Evolutionary conservation across 2,329 filamentous ascomycete genomes (phyloP).

Genomic region (Fusarium sp.): DNA sequence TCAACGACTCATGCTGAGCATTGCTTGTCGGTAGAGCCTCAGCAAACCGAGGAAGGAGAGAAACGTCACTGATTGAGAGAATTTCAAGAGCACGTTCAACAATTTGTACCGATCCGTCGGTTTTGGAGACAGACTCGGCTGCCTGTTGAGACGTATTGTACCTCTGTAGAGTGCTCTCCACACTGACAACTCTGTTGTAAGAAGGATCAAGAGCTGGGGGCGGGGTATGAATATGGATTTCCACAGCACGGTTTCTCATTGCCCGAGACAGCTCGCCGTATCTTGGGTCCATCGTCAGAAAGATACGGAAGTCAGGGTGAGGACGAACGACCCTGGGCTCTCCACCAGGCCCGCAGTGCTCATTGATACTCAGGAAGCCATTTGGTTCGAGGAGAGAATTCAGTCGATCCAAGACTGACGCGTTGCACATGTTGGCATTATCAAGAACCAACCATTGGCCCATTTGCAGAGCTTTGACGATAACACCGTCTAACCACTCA

Average conservation of each 20-base stretch:
- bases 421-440: slow-evolving; percentile 96
- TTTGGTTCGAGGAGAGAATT: slow-evolving; percentile 95
- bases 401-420: slow-evolving; percentile 91
- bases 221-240: slow-evolving; percentile 78
- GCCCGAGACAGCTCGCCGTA: slow-evolving; percentile 95
- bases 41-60: slow-evolving; percentile 54
- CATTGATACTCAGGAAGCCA: slow-evolving; percentile 90
- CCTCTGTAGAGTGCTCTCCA: slow-evolving; percentile 65
- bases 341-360: slow-evolving; percentile 87
- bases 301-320: slow-evolving; percentile 89
- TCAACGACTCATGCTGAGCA: slow-evolving; percentile 12
- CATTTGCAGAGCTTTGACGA: slow-evolving; percentile 86
- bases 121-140: slow-evolving; percentile 47
- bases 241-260: slow-evolving; percentile 95
- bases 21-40: slow-evolving; percentile 40
- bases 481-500: slow-evolving; percentile 94
- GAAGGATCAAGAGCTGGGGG: slow-evolving; percentile 52
- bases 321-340: slow-evolving; percentile 83
- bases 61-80: slow-evolving; percentile 62
- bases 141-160: slow-evolving; percentile 58
- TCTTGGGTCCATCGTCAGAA: slow-evolving; percentile 91
- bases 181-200: slow-evolving; percentile 58
- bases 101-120: slow-evolving; percentile 44
- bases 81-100: slow-evolving; percentile 60
- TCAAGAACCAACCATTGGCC: slow-evolving; percentile 96